Evolutionary conservation across 768 basidiomycete species (phyloP), one percentile per base, ranked within the genome.

Genomic region (Rubroboletus pulcherrimus): DNA sequence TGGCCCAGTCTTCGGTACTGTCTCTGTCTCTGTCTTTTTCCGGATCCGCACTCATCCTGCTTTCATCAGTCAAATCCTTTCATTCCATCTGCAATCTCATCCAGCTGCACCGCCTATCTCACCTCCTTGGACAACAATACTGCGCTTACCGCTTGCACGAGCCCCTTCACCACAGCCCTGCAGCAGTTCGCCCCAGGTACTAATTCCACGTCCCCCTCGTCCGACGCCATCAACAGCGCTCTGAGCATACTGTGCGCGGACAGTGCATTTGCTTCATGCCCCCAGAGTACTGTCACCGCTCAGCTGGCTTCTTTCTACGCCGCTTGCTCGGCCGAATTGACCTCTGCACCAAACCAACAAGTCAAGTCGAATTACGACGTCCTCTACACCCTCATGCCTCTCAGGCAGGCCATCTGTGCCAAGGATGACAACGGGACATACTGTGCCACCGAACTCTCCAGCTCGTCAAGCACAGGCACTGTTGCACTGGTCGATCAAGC

Each of bases 351-450:
- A 45, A 81, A 79, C 59, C 1, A 43, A 1, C 68, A 76, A 26
- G 88, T 97, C 44, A 68, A 82, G 68, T 63, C 71, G 29, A 72
- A 81, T 2, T 99, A 98, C 74, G 95, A 98, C 67, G 75, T 84
- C 31, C 74, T 98, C 30, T 99, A 92, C 75, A 60, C 78, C 55
- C 59, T 95, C 43, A 58, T 67, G 11, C 93, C 94, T 8, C 68
- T 96, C 67, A 74, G 74, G 57, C 61, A 68, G 7, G 86, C 93
- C 29, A 67, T 91, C 31, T 98, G 95, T 74, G 62, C 86, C 44
- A 89, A 91, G 78, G 83, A 89, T 64, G 83, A 85, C 64, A 74
- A 64, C 45, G 86, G 83, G 33, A 74, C 77, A 38, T 97, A 80
- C 73, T 98, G 96, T 66, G 80, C 82, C 30, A 70, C 79, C 53